A percentile compares a stretch with the other conserved stretches of the same genome.
Conservation (phyloP, 495 filamentous ascomycete genomes). For the Penicillium crystallinum region DNA sequence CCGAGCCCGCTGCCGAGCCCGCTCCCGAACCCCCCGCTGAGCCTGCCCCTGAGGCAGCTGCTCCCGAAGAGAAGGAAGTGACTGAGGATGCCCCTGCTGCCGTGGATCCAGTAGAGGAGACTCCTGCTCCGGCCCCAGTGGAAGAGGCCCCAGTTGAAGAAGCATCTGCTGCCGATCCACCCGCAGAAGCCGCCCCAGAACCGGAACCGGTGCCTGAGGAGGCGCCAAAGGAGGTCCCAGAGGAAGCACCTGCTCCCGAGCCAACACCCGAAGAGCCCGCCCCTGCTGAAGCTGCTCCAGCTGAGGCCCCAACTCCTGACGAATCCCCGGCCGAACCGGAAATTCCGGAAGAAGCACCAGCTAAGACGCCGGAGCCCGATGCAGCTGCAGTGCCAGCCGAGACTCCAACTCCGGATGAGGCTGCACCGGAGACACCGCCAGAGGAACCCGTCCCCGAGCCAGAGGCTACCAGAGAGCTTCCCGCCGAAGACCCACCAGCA, state of each 20-base stretch:
- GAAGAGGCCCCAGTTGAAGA: conserved; percentile 13
- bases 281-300: conserved; percentile 4
- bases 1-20: background rate
- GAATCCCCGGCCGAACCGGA: conserved; percentile 5
- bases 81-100: background rate
- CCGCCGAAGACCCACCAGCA: conserved; percentile 13
- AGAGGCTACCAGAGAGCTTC: conserved; percentile 10
- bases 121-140: background rate
- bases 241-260: conserved; percentile 5
- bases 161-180: background rate
- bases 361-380: background rate
- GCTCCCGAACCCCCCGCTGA: background rate
- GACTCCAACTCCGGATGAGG: conserved; percentile 1
- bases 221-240: background rate
- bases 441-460: conserved; percentile 1
- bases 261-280: conserved; percentile 9
- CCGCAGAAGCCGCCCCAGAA: conserved; percentile 10
- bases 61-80: background rate
- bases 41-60: background rate
- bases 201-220: conserved; percentile 11
- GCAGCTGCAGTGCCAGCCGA: conserved; percentile 1
- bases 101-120: background rate
- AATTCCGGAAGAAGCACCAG: background rate
- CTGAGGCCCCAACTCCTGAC: background rate
- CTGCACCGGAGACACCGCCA: conserved; percentile 5